A percentile compares a stretch with the other conserved stretches of the same genome.
These are phyloP conservation scores for Rhodotorula paludigena DNA, from an alignment of 768 basidiomycete genomes.

Conservation along the genomic window DNA sequence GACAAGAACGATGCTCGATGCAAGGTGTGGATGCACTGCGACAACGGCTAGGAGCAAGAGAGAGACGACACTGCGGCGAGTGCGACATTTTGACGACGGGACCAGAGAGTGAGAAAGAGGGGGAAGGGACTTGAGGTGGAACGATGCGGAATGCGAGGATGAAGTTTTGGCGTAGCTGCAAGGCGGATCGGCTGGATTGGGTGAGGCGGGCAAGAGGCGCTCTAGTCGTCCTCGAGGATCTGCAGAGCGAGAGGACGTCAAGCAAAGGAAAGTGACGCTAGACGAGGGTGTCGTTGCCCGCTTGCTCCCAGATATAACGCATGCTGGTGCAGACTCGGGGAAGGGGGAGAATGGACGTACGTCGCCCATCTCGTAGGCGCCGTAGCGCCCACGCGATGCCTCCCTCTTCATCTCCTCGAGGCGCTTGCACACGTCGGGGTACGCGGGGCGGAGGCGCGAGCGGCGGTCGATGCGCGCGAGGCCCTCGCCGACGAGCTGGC, in stretches of 20 bases:
- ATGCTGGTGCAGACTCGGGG: no score
- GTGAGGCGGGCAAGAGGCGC: neutral
- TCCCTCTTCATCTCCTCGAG: conserved; percentile 59
- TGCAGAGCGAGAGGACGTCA: no score
- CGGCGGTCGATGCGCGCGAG: conserved; percentile 73
- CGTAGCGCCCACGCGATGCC: conserved; percentile 57
- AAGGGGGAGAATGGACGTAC: no score
- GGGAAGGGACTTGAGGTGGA: neutral
- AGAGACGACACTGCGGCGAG: no score
- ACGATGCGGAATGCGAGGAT: neutral
- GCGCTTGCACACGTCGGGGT: conserved; percentile 64
- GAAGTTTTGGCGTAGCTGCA: conserved; percentile 1
- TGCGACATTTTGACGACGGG: no score
- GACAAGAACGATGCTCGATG: no score
- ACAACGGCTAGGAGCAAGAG: no score
- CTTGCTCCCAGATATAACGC: no score
- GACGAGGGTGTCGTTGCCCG: no score
- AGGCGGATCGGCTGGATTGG: conserved; percentile 4
- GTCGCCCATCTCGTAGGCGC: conserved; percentile 41
- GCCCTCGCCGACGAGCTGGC: conserved; percentile 81
- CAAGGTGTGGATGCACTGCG: no score
- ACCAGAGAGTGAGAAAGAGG: neutral
- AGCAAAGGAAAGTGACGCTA: no score
- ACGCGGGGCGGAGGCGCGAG: conserved; percentile 50
- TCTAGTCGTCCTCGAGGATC: conserved; percentile 33